Evolutionary conservation across 495 filamentous ascomycete species (phyloP), one percentile per base, ranked within the genome.

Genomic region (Massariosphaeria phaeospora): DNA sequence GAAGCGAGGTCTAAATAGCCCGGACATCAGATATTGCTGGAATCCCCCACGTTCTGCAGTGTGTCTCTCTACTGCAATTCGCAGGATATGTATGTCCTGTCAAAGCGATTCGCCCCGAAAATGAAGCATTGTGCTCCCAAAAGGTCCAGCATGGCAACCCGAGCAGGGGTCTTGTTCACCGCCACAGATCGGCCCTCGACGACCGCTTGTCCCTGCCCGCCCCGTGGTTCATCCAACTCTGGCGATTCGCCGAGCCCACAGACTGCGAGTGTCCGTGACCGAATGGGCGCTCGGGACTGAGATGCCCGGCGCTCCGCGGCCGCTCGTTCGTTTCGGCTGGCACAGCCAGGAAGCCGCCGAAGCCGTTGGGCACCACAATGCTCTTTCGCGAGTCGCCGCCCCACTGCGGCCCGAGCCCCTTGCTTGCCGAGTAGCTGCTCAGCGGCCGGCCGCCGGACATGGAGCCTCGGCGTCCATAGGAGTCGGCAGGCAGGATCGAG

Each of bases 311-410:
- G 38, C 57, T 65, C 52, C 55, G 48, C 15, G 61, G 66, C 27
- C 58, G 27, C 52, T 60, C 65, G 29, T 52, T 63, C n/a, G n/a
- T n/a, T 20, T 78, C 77, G 3, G 69, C 75, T 1, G 89, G 89
- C 26, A 96, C 83, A 7, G 86, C 84, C 35, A 95, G 70, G 69
- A 89, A 96, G 7, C 87, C 86, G 8, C 88, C 86, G 53, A 84
- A 85, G 0, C 85, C 85, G 64, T 89, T 88, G 1, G 86, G 86
- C 38, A 85, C 81, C n/a, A 84, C 68, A 15, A 84, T 74, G 54
- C 73, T 79, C 61, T 78, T 76, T 29, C 82, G 65, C n/a, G 78
- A 73, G 42, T 80, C 76, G 11, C 81, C 78, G 12, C 81, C 79
- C 81, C 80, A 83, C 23, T 76, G 74, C 26, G 78, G 74, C 34